Percentiles rank a stretch among this genome's conserved stretches.
phyloP scores from a whole-genome alignment of 2,329 filamentous ascomycete species.

The Emergomyces pasteurianus region DNA sequence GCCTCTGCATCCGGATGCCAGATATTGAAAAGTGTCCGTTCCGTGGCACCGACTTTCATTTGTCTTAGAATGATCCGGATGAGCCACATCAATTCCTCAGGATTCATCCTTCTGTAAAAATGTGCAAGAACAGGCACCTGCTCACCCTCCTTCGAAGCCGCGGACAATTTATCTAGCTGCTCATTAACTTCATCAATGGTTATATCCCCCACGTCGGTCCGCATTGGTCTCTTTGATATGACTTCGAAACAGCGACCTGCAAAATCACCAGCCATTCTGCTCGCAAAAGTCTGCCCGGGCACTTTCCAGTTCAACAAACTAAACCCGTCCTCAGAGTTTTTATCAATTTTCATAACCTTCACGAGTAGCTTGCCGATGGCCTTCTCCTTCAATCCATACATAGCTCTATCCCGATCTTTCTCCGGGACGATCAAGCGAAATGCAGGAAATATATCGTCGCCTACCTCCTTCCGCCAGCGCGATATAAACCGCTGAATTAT shows the following conservation, averaged over 20 bases:
- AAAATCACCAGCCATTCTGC: conserved; percentile 75
- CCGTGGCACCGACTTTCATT: conserved; percentile 65
- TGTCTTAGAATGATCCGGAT: conserved; percentile 83
- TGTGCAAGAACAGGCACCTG: conserved; percentile 69
- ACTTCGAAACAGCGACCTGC: conserved; percentile 80
- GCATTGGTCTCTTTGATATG: conserved; percentile 69
- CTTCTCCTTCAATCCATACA: conserved; percentile 91
- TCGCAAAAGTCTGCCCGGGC: conserved; percentile 54
- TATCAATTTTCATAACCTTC: conserved; percentile 83
- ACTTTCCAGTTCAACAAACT: conserved; percentile 86
- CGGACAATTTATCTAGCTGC: conserved; percentile 65
- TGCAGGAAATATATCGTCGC: conserved; percentile 84
- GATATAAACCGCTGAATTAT: conserved; percentile 80
- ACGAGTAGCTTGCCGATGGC: conserved; percentile 83
- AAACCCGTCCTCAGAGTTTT: conserved; percentile 76
- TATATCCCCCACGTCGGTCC: conserved; percentile 62
- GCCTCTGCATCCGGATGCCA: conserved; percentile 70
- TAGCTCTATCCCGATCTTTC: conserved; percentile 80
- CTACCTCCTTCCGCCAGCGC: conserved; percentile 78
- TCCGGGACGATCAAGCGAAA: conserved; percentile 84
- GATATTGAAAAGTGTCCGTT: conserved; percentile 73
- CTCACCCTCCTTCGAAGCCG: conserved; percentile 65
- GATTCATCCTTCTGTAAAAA: conserved; percentile 85
- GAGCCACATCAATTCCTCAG: conserved; percentile 87
- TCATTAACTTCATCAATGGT: conserved; percentile 83